phyloP scores from a whole-genome alignment of 208 protist genomes.

The Crithidia bombi region DNA sequence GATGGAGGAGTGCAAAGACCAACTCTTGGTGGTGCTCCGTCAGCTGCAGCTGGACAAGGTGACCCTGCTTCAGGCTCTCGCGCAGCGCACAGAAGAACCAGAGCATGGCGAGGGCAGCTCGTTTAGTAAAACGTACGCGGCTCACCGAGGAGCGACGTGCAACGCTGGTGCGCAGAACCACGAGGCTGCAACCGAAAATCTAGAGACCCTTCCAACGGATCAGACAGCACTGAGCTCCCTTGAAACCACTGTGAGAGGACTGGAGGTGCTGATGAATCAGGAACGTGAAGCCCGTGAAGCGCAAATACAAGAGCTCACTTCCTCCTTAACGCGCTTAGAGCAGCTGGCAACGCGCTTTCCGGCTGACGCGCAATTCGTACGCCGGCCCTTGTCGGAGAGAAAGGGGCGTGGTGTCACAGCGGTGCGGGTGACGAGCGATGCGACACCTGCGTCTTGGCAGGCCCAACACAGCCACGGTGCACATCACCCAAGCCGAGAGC shows the following conservation, averaged over 20 bases:
- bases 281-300: slow-evolving; percentile 1
- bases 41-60: slow-evolving; percentile 16
- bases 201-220: too few relatives aligned
- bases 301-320: slow-evolving; percentile 1
- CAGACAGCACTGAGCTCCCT: neutral
- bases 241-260: neutral
- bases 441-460: neutral
- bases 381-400: neutral
- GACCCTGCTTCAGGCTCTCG: neutral
- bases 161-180: neutral
- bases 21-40: neutral
- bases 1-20: slow-evolving; percentile 12
- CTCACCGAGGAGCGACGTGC: too few relatives aligned
- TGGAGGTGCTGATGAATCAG: slow-evolving; percentile 5
- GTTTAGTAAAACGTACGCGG: too few relatives aligned
- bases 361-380: neutral
- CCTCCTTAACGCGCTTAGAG: neutral
- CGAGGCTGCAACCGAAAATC: neutral
- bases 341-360: neutral
- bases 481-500: neutral
- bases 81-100: neutral
- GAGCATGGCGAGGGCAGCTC: neutral
- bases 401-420: neutral
- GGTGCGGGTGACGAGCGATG: neutral
- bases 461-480: neutral